Evolutionary conservation across 805 yeast genomes (phyloP), one percentile per base, ranked within the genome.

Genomic region (Lipomyces yamadae): DNA sequence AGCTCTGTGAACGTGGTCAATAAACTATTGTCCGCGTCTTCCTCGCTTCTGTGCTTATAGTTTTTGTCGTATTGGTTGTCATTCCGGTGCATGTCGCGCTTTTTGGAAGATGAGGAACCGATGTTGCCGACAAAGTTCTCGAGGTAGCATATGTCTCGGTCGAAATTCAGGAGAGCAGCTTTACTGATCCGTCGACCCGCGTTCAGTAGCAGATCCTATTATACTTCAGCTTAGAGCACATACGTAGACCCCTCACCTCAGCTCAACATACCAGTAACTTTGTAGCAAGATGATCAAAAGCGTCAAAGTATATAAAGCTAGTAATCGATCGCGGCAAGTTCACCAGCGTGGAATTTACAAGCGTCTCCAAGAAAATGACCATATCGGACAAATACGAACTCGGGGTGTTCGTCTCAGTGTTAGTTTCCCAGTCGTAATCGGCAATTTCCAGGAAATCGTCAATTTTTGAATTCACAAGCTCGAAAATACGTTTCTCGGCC

Each of bases 341-440:
- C 10, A 89, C 88, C 72, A 95, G 85, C 15, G 96, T 92, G 1
- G 96, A 88, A 61, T 88, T 86, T 75, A 94, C 92, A 83, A 93
- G 85, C 78, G 91, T 91, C 70, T 90, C 90, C 74, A 94, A 82
- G 77, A 88, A 95, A 65, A 88, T 85, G 18, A 96, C 93, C 81
- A 93, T 86, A 77, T 94, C 98, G 59, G 86, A 85, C 64, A 94
- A 85, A 61, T 88, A 88, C 72, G 83, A 83, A 71, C 90, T 88
- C 15, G 97, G 95, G 64, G 87, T 90, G 0, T 73, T 76, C 70
- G 85, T 84, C 11, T 81, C 72, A 8, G 72, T 74, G 2, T 77
- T 80, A 8, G 73, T 61, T 42, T 80, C 77, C 97, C 98, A 94
- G 74, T 92, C 91, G 78, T 91, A 90, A 69, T 91, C 96, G 33